These are phyloP conservation scores for Mortierella sp. DNA, from an alignment of 371 early-diverging fungal genomes.

Conservation along the genomic window DNA sequence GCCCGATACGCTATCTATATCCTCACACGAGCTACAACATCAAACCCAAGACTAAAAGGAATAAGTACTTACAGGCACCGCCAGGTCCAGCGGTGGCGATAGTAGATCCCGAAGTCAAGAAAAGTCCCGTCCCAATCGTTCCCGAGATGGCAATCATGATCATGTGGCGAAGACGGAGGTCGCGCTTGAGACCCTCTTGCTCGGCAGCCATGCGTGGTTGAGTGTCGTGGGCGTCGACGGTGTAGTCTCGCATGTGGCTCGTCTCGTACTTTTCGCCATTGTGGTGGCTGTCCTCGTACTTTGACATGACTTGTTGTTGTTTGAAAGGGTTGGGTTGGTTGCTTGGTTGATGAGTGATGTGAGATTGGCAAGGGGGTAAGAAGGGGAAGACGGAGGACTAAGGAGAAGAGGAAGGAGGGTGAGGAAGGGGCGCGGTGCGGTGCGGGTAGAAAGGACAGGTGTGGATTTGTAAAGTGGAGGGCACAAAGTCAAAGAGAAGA, in stretches of 20 bases:
- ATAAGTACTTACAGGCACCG: constrained; percentile 64
- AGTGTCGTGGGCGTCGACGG: not conserved
- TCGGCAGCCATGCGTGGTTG: not conserved
- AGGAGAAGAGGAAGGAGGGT: not conserved
- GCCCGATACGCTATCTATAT: not conserved
- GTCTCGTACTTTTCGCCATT: constrained; percentile 19
- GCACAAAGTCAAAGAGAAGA: constrained; percentile 36
- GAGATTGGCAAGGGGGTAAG: not conserved
- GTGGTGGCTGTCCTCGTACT: constrained; percentile 9
- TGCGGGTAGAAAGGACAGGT: not conserved
- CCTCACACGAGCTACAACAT: not conserved
- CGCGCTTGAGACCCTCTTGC: constrained; percentile 61
- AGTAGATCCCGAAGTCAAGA: constrained; percentile 82
- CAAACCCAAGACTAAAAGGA: not conserved
- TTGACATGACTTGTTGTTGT: constrained; percentile 9
- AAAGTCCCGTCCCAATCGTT: constrained; percentile 88
- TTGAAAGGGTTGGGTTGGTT: not conserved
- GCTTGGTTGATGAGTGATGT: too few species aligned
- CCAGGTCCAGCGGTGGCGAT: constrained; percentile 82
- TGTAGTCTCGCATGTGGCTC: constrained; percentile 16
- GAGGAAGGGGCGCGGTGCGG: not conserved
- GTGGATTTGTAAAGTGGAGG: constrained; percentile 20
- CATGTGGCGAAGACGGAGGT: constrained; percentile 75
- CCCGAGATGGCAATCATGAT: constrained; percentile 86
- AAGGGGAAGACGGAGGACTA: not conserved